Base-by-base conservation (phyloP, 2,329 filamentous ascomycete genomes). In the Beauveria caledonica region DNA sequence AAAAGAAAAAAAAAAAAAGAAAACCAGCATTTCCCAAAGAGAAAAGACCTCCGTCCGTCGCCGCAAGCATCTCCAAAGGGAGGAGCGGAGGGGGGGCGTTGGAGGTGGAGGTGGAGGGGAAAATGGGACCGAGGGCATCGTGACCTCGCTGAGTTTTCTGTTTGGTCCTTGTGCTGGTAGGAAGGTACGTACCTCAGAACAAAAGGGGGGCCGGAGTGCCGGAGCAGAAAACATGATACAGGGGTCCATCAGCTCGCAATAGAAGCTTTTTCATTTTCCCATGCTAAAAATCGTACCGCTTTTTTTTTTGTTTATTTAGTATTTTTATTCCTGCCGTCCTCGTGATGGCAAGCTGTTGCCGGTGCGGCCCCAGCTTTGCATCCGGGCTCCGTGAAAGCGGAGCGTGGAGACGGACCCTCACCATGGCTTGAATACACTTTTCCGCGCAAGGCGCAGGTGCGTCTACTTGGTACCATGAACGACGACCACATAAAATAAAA, bases 271-370 rank as follows among this genome's bases (percentile, higher is more conserved):
- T 36, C 2, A 36, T 36, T 36, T 36, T n/a, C n/a, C 33, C 33
- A 15, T 15, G 33, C 33, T 15, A 15, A 15, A 15, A 36, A 15
- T 36, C 33, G 33, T 36, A 36, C 11, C 33, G 5, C 25, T 25
- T 10, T 40, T 27, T 1, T 15, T 10, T 17, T n/a, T 42, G 17
- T 45, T 46, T 36, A 13, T 13, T 36, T 36, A 13, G 6, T 15
- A 3, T 15, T n/a, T 42, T 58, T 60, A 61, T 65, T 63, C 65
- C 62, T 67, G 65, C 63, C 58, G 66, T 67, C 66, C 66, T 68
- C 68, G 66, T 68, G 67, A 68, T 67, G 66, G 50, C 19, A 21
- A 46, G 23, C 63, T 63, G 58, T 64, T 64, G 65, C 65, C 63
- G 66, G 56, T 61, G 59, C 39, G 25, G 53, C 40, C 55, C 57